These are phyloP conservation scores for Chaetomium cochliodes DNA, from an alignment of 495 filamentous ascomycete genomes.

Conservation along the genomic window DNA sequence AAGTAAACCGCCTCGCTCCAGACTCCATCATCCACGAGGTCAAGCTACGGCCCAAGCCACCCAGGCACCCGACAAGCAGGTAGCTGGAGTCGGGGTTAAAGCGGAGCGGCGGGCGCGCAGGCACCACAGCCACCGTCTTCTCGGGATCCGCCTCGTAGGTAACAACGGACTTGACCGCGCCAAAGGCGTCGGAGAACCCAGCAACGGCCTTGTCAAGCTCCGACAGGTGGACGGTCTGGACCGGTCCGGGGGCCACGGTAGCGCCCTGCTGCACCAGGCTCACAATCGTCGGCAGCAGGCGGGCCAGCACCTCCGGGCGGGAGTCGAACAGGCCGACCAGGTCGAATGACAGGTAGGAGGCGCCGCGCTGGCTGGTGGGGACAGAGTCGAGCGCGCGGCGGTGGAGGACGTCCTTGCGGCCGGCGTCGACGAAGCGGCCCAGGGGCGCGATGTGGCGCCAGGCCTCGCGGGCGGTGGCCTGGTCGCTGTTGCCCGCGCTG, in stretches of 20 bases:
- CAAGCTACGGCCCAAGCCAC: background rate
- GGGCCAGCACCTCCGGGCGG: no score
- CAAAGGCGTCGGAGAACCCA: no score
- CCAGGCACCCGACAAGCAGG: background rate
- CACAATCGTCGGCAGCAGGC: no score
- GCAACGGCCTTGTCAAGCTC: no score
- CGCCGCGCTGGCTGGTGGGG: background rate
- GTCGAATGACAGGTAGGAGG: no score
- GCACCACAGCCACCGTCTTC: no score
- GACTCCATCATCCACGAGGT: background rate
- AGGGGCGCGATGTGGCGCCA: slow-evolving; percentile 47
- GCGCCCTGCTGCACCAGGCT: no score
- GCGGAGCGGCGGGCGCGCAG: background rate
- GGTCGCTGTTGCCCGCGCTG: slow-evolving; percentile 29
- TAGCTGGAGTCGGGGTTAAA: background rate
- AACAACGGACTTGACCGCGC: no score
- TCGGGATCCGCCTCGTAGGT: no score
- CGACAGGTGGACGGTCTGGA: no score
- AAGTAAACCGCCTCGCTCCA: background rate
- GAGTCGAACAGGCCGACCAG: no score
- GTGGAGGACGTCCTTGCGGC: slow-evolving; percentile 34
- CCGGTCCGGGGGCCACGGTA: no score
- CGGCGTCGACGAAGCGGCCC: slow-evolving; percentile 56
- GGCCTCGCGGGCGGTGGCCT: slow-evolving; percentile 23
- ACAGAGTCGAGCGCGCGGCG: background rate